phyloP scores from a whole-genome alignment of 1,284 basidiomycete genomes.

The Ceratobasidium theobromae region DNA sequence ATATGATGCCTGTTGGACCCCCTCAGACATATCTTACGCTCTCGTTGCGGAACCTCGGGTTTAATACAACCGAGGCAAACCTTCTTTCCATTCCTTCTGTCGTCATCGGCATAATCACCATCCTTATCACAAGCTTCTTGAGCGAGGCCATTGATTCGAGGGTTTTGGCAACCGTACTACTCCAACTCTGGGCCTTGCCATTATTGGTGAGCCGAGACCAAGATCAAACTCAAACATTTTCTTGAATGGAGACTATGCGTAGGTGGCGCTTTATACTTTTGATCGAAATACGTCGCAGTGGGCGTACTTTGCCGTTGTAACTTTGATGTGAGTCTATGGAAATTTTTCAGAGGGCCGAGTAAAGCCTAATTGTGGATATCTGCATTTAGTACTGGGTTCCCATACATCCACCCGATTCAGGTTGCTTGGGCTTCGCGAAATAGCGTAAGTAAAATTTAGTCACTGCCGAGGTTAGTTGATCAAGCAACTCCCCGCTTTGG shows the following conservation, averaged over 20 bases:
- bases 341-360: not conserved
- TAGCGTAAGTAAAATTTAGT: not conserved
- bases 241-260: not conserved
- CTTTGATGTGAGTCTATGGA: slow-evolving; percentile 8
- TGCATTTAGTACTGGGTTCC: slow-evolving; percentile 18
- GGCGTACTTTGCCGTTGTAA: slow-evolving; percentile 29
- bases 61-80: slow-evolving; percentile 41
- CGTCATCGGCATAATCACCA: slow-evolving; percentile 34
- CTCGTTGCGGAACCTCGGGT: slow-evolving; percentile 41
- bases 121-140: slow-evolving; percentile 18
- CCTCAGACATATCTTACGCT: slow-evolving; percentile 41
- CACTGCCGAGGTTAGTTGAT: not conserved
- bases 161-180: slow-evolving; percentile 2
- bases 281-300: slow-evolving; percentile 7
- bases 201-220: not conserved
- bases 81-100: slow-evolving; percentile 39
- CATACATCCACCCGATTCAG: slow-evolving; percentile 19
- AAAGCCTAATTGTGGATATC: not conserved
- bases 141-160: slow-evolving; percentile 19
- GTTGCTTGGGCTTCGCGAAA: slow-evolving; percentile 20
- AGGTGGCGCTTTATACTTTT: slow-evolving; percentile 23
- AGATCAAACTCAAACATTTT: not conserved
- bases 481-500: not conserved
- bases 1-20: slow-evolving; percentile 37
- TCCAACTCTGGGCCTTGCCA: slow-evolving; percentile 28